phyloP scores from a whole-genome alignment of 495 filamentous ascomycete species.

The Geopyxis carbonaria region DNA sequence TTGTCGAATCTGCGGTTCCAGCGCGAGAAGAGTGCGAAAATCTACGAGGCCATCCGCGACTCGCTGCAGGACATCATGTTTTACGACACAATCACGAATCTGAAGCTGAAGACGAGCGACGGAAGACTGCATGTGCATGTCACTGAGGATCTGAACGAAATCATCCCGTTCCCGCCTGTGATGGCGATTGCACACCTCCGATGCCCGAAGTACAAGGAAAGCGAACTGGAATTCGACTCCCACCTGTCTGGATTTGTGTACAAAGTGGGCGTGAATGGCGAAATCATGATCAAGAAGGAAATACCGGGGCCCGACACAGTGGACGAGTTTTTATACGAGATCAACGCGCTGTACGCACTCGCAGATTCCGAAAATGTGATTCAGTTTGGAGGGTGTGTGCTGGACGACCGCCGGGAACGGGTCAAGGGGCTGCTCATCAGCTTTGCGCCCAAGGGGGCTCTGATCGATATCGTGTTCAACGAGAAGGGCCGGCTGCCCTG shows the following conservation, averaged over 20 bases:
- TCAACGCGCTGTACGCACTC: conserved; percentile 80
- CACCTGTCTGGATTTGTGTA: conserved; percentile 97
- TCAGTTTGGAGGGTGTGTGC: conserved; percentile 70
- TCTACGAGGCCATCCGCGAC: conserved; percentile 90
- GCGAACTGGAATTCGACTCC: conserved; percentile 63
- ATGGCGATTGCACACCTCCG: conserved; percentile 58
- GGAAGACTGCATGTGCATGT: conserved; percentile 90
- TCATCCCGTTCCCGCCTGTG: conserved; percentile 68
- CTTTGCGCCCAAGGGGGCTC: conserved; percentile 70
- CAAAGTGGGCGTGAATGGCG: conserved; percentile 56
- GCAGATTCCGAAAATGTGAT: conserved; percentile 60
- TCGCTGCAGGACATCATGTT: conserved; percentile 84
- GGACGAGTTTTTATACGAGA: conserved; percentile 94
- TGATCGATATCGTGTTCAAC: conserved; percentile 75
- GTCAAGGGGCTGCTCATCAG: conserved; percentile 87
- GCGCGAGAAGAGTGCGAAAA: conserved; percentile 81
- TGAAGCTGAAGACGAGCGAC: conserved; percentile 82
- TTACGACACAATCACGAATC: conserved; percentile 86
- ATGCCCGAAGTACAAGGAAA: conserved; percentile 51
- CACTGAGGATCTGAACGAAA: conserved; percentile 94
- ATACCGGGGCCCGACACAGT: conserved; percentile 92
- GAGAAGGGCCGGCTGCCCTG: conserved; percentile 46
- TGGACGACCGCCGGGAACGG: conserved; percentile 54
- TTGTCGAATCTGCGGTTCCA: conserved; percentile 64
- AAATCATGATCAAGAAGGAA: conserved; percentile 85